Base-by-base conservation (phyloP, 176 grass and related monocot species). In the Aegilops sharonensis region DNA sequence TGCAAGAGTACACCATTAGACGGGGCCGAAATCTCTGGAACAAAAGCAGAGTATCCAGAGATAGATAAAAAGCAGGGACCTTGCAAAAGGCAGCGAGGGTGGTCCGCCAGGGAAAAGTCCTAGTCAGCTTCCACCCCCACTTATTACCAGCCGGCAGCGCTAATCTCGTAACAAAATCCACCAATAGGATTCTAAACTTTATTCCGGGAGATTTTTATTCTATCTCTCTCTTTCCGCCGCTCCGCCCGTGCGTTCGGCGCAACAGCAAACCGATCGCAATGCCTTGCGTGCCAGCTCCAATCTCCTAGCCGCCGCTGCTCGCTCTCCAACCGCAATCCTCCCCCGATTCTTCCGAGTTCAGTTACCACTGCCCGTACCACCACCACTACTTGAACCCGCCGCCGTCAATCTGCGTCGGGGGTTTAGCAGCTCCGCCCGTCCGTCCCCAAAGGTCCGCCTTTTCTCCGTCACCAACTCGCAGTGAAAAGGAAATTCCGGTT, bases 241-340 rank as follows among this genome's bases (percentile, higher is more conserved):
- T 30, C 21, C 45, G 57, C 18, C 43, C 20, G 45, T 24, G 17
- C 35, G 85, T 68, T 85, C 61, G 83, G 88, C 85, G 88, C 88
- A 85, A 89, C 83, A 75, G 61, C 77, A 75, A 81, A 56, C 80
- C 68, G 36, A 54, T 76, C 63, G 63, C 65, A 89, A 74, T 85
- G 82, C 78, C 48, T 82, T 78, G 88, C 78, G 88, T 82, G 78
- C 29, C 48, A 60, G 27, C 72, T 90, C 72, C 83, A 68, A 27
- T 85, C 83, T 86, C 83, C 71, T 84, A 27, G 40, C 39, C 62
- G 15, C 62, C 25, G n/a, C 61, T 9, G 30, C 67, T 9, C 24
- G 10, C 32, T 85, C 31, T 79, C 8, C 75, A 89, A 63, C 81
- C 34, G n/a, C 34, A 9, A n/a, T 68, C 88, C 61, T 11, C 62